phyloP scores from a whole-genome alignment of 805 yeast species.

The Sugiyamaella boreocaroliniensis region DNA sequence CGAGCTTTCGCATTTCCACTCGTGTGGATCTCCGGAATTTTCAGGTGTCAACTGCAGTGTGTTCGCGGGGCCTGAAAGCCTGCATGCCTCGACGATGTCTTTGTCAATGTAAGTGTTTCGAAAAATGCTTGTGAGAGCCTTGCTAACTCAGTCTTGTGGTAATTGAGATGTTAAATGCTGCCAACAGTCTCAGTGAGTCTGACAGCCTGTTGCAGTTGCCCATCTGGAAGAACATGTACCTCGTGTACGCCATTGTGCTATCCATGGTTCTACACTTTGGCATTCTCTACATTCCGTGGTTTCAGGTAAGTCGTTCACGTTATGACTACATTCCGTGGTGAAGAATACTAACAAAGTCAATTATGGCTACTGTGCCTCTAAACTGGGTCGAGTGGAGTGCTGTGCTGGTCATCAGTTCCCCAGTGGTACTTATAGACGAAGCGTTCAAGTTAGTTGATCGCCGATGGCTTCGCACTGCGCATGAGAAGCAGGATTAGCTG shows the following conservation, averaged over 20 bases:
- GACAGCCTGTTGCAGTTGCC: conserved; percentile 36
- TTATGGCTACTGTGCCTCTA: conserved; percentile 33
- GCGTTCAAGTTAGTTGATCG: conserved; percentile 34
- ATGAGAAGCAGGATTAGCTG: not conserved
- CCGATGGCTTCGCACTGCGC: not conserved
- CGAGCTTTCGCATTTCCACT: conserved; percentile 34
- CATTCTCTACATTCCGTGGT: conserved; percentile 33
- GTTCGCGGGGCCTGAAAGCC: conserved; percentile 26
- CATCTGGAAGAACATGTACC: conserved; percentile 34
- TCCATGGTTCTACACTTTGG: conserved; percentile 32
- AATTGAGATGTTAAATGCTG: conserved; percentile 39
- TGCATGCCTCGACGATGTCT: conserved; percentile 35
- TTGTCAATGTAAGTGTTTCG: conserved; percentile 25
- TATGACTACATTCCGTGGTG: not conserved
- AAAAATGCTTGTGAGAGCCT: not conserved
- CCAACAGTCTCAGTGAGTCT: conserved; percentile 35
- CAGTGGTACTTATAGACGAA: conserved; percentile 36
- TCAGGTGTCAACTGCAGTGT: conserved; percentile 33
- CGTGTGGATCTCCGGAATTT: conserved; percentile 28
- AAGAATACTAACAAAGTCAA: not conserved
- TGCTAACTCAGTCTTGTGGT: conserved; percentile 25
- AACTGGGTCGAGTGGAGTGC: conserved; percentile 34
- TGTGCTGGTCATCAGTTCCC: conserved; percentile 30
- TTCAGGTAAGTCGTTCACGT: conserved; percentile 13
- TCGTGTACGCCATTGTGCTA: conserved; percentile 33